These are phyloP conservation scores for Mallotus repandus DNA, from an alignment of 441 rosid genomes.

Conservation along the genomic window DNA sequence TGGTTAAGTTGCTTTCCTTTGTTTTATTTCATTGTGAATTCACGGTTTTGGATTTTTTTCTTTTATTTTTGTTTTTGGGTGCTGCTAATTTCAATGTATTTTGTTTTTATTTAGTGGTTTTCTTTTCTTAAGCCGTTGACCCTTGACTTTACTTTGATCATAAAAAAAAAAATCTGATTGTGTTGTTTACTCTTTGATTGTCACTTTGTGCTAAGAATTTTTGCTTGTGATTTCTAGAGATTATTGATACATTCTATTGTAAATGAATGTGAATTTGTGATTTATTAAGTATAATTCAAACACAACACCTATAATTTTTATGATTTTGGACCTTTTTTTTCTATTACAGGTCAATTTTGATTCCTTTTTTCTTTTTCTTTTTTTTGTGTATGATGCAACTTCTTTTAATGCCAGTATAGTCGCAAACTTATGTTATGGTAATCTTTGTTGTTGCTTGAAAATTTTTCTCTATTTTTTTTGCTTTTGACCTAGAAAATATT, in stretches of 20 bases:
- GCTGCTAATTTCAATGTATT: not conserved
- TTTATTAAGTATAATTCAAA: not conserved
- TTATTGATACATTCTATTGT: not conserved
- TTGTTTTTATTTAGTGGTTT: not conserved
- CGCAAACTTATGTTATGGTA: not conserved
- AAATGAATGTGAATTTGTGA: not conserved
- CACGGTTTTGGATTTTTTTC: not conserved
- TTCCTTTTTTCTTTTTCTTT: too few species aligned
- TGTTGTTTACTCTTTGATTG: not conserved
- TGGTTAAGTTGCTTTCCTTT: constrained; percentile 15
- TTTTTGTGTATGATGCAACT: not conserved
- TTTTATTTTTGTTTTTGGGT: not conserved
- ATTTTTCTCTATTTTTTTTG: not conserved
- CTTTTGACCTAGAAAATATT: not conserved
- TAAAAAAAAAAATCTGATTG: not conserved
- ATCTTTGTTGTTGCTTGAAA: not conserved
- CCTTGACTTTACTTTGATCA: constrained; percentile 1
- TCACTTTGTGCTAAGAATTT: not conserved
- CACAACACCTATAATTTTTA: not conserved
- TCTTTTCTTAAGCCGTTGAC: constrained; percentile 6
- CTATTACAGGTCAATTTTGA: too few species aligned
- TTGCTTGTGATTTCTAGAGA: not conserved
- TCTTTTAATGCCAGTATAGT: not conserved
- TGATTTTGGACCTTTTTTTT: not conserved
- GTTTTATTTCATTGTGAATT: not conserved